These are phyloP conservation scores for Saturnispora hagleri DNA, from an alignment of 805 yeast species.

Conservation along the genomic window DNA sequence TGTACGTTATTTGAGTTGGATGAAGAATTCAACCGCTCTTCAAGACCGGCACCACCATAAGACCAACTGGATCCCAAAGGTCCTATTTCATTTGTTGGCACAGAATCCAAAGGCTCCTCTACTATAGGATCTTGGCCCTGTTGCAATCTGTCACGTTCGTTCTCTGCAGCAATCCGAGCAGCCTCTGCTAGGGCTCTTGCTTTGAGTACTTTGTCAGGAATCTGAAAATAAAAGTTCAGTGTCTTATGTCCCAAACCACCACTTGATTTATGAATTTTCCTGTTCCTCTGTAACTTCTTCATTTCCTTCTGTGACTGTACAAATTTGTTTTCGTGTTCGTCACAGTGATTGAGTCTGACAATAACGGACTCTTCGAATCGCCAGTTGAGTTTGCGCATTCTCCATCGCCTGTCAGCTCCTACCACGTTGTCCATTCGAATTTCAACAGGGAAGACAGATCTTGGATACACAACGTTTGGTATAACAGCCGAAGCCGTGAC, in stretches of 20 bases:
- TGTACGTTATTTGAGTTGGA: background rate
- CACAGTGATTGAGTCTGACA: conserved; percentile 50
- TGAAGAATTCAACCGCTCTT: background rate
- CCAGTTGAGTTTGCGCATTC: conserved; percentile 87
- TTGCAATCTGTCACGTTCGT: conserved; percentile 5
- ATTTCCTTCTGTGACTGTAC: conserved; percentile 35
- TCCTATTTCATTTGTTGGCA: conserved; percentile 5
- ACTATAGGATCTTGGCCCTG: conserved; percentile 1
- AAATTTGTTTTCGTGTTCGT: conserved; percentile 44
- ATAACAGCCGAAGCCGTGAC: conserved; percentile 79
- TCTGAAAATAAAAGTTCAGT: conserved; percentile 22
- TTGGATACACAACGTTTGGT: conserved; percentile 86
- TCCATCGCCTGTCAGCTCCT: conserved; percentile 64
- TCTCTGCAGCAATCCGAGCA: conserved; percentile 1
- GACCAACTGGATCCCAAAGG: conserved; percentile 2
- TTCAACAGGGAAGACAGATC: conserved; percentile 77
- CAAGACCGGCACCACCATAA: background rate
- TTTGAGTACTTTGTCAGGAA: conserved; percentile 15
- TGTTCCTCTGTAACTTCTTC: conserved; percentile 22
- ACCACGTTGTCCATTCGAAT: conserved; percentile 67
- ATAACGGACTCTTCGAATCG: conserved; percentile 76
- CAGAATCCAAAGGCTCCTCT: background rate
- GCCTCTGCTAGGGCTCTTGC: conserved; percentile 5
- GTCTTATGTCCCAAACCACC: conserved; percentile 23
- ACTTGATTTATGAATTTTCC: conserved; percentile 21